Conservation (phyloP, 495 filamentous ascomycete species). For the Polyplosphaeria fusca region DNA sequence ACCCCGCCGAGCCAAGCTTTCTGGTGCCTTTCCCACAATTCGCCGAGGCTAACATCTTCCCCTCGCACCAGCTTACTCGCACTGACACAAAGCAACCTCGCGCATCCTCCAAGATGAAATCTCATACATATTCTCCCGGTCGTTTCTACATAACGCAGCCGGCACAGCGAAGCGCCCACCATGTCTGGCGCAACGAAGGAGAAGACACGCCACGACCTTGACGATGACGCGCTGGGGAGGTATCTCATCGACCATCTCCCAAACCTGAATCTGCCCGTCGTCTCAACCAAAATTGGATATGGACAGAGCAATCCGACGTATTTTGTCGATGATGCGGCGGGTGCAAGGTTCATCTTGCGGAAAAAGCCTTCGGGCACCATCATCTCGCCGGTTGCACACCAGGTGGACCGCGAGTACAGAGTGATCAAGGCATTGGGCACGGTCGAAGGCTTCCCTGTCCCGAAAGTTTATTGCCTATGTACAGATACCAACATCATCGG, state of each 20-base stretch:
- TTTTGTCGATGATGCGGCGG: slow-evolving; percentile 27
- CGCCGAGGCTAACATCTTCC: neutral
- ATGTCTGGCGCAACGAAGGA: neutral
- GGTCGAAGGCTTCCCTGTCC: slow-evolving; percentile 29
- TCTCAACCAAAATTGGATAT: slow-evolving; percentile 33
- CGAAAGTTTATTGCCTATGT: slow-evolving; percentile 28
- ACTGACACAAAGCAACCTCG: neutral
- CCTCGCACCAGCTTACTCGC: neutral
- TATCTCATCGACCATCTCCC: slow-evolving; percentile 20
- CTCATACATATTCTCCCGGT: too few relatives aligned
- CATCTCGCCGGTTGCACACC: slow-evolving; percentile 30
- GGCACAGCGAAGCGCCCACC: neutral
- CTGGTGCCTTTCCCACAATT: neutral
- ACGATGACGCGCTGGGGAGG: slow-evolving; percentile 19
- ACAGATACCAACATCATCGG: slow-evolving; percentile 21
- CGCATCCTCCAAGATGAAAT: neutral
- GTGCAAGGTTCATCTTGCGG: slow-evolving; percentile 21
- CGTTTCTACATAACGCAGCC: too few relatives aligned
- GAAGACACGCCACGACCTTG: slow-evolving; percentile 20
- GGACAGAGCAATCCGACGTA: slow-evolving; percentile 33
- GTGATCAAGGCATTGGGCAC: slow-evolving; percentile 24
- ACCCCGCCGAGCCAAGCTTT: too few relatives aligned
- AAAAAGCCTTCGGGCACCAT: slow-evolving; percentile 30
- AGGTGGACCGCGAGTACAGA: slow-evolving; percentile 28
- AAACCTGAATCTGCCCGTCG: slow-evolving; percentile 10